A percentile compares a stretch with the other conserved stretches of the same genome.
These are phyloP conservation scores for Stropharia rugosoannulata DNA, from an alignment of 768 basidiomycete genomes.

Conservation along the genomic window DNA sequence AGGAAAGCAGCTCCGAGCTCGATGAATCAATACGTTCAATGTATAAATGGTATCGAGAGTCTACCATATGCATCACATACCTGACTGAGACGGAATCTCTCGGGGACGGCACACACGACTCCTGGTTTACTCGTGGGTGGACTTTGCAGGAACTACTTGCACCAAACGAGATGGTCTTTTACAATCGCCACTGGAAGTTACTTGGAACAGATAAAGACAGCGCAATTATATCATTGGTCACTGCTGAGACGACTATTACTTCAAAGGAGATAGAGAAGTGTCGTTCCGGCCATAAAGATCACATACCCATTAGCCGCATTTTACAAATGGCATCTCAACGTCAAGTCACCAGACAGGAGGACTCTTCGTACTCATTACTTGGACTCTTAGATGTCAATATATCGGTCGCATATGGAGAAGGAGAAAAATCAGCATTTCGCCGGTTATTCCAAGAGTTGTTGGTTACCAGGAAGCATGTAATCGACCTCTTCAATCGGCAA, in stretches of 20 bases:
- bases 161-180: not conserved
- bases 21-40: conserved; percentile 3
- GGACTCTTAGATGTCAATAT: not conserved
- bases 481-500: not conserved
- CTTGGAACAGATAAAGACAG: not conserved
- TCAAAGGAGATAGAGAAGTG: not conserved
- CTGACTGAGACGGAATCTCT: not conserved
- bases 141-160: conserved; percentile 1
- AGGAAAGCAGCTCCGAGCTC: not conserved
- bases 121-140: not conserved
- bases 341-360: not conserved
- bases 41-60: conserved; percentile 2
- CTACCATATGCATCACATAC: not conserved
- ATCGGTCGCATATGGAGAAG: not conserved
- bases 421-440: not conserved
- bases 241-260: not conserved
- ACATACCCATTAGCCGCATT: not conserved
- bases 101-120: not conserved
- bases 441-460: not conserved
- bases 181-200: not conserved
- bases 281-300: not conserved
- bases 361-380: not conserved
- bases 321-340: not conserved
- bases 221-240: not conserved
- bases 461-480: not conserved